Base-by-base conservation (phyloP, 371 early-diverging fungal genomes). In the Zychaea mexicana region DNA sequence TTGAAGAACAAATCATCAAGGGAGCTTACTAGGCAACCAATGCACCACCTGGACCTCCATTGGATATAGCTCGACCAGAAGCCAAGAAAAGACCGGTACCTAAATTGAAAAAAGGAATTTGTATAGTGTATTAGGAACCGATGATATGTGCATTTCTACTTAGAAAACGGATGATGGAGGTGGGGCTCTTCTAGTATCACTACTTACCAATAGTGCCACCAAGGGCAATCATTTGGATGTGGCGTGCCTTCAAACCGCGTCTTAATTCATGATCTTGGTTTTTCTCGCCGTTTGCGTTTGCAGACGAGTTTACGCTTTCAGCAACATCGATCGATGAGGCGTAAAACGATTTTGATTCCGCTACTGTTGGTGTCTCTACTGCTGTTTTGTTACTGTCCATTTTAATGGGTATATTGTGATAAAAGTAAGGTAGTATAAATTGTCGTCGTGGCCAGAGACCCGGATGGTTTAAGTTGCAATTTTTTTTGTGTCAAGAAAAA, bases 51-150 rank as follows among this genome's bases (percentile, higher is more conserved):
- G 78, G 94, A 6, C 96, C 96, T 22, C 92, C 95, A 4, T 70
- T 69, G 2, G 85, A 79, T 32, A 96, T 85, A 2, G 91, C 86
- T 32, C 82, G 77, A 61, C 95, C 96, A 38, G 92, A 91, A 17
- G 90, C 89, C 65, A 95, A 81, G 74, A 94, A 94, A n/a, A 96
- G 79, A 60, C 95, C 96, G 19, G 94, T 96, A 63, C 92, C 91
- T 61, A 57, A 19, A n/a, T n/a, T n/a, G n/a, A n/a, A n/a, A n/a
- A n/a, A n/a, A n/a, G n/a, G n/a, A n/a, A n/a, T n/a, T n/a, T n/a
- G n/a, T n/a, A n/a, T n/a, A n/a, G n/a, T n/a, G n/a, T n/a, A n/a
- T n/a, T n/a, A n/a, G n/a, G n/a, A n/a, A n/a, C n/a, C n/a, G n/a
- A n/a, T n/a, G n/a, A n/a, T n/a, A n/a, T n/a, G n/a, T n/a, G n/a